A percentile compares a stretch with the other conserved stretches of the same genome.
Evolutionary conservation across 75 land plant species (phyloP).

Genomic region (Picea glauca): DNA sequence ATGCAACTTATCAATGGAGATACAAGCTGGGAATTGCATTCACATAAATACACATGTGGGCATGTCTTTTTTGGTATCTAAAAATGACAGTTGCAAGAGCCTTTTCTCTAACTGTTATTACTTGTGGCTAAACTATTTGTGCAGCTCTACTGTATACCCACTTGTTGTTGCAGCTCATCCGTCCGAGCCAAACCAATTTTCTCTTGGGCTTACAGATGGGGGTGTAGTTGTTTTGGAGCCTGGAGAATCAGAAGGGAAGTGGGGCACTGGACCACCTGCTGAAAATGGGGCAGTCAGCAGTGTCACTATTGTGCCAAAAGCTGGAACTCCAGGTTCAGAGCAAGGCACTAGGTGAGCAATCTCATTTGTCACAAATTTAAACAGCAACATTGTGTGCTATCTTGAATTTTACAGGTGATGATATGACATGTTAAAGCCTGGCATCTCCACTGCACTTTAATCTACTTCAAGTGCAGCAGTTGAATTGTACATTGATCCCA

Average conservation of each 20-base stretch:
- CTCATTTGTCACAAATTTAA: background rate
- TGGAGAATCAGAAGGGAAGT: conserved; percentile 44
- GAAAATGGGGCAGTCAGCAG: conserved; percentile 24
- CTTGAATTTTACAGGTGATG: conserved; percentile 3
- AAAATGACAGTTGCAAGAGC: background rate
- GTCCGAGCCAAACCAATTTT: conserved; percentile 46
- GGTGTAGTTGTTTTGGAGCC: conserved; percentile 52
- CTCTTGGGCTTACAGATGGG: conserved; percentile 52
- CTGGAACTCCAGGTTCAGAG: conserved; percentile 12
- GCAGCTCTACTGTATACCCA: conserved; percentile 39
- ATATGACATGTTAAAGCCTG: background rate
- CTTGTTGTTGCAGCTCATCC: conserved; percentile 61
- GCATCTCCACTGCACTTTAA: background rate
- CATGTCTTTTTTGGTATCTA: background rate
- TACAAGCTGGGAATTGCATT: background rate
- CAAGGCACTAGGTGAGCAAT: conserved; percentile 7
- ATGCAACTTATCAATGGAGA: background rate
- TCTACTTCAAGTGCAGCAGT: background rate
- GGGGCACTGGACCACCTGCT: conserved; percentile 31
- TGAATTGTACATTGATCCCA: conserved; percentile 7
- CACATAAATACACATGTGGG: too few relatives aligned
- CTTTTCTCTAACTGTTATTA: background rate
- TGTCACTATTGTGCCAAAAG: conserved; percentile 8
- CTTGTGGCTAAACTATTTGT: background rate
- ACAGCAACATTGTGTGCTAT: background rate